Conservation (phyloP, 495 filamentous ascomycete species). For the Trichoderma virens region DNA sequence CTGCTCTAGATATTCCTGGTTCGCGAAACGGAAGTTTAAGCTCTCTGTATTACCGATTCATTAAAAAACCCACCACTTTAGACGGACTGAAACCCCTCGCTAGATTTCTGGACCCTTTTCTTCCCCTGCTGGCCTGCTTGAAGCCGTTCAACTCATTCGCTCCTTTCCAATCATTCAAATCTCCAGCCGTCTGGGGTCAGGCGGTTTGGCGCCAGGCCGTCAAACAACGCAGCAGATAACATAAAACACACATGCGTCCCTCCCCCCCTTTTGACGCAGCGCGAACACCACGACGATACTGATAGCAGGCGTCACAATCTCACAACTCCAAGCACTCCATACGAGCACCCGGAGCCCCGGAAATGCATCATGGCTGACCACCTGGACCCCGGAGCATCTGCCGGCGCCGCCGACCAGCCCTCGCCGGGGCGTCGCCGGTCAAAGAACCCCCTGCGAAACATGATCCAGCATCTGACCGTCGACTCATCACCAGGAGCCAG, state of each 20-base stretch:
- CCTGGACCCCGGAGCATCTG: neutral
- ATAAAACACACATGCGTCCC: neutral
- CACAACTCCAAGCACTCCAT: neutral
- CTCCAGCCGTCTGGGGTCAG: neutral
- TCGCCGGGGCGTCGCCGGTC: slow-evolving; percentile 3
- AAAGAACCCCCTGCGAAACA: neutral
- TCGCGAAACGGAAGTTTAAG: no score
- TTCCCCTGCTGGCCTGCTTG: neutral
- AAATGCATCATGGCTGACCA: neutral
- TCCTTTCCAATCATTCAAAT: slow-evolving; percentile 3
- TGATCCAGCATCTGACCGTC: slow-evolving; percentile 4
- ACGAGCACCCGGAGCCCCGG: neutral
- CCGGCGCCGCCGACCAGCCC: neutral
- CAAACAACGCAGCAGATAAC: neutral
- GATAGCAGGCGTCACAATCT: neutral
- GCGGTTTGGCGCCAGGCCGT: neutral
- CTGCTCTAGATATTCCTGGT: no score
- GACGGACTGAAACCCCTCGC: slow-evolving; percentile 6
- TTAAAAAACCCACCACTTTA: slow-evolving; percentile 1
- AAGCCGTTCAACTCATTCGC: slow-evolving; percentile 1
- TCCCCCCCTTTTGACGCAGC: neutral
- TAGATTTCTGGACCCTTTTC: neutral
- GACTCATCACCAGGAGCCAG: neutral
- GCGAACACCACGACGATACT: neutral
- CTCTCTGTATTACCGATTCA: neutral